Base-by-base conservation (phyloP, 2,329 filamentous ascomycete species). In the Fusarium cyanostomum region DNA sequence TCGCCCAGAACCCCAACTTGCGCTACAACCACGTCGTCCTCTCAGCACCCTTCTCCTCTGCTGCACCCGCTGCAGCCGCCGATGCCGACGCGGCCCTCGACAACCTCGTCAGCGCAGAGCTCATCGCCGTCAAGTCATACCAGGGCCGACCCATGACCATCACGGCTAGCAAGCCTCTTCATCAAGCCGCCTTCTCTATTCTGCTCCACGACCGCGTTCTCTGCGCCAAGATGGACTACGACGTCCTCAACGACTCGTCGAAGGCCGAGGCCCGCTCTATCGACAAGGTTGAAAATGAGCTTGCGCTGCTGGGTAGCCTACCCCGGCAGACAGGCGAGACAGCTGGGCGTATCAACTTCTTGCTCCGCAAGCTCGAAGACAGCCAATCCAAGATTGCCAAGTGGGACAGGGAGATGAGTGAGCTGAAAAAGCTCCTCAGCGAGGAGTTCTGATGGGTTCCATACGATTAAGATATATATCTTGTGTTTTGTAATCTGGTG, bases 21-120 rank as follows among this genome's bases (percentile, higher is more conserved):
- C 86, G 91, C 2, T 98, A 97, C 81, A 94, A 96, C 75, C 91
- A 96, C 71, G 82, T 97, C 3, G 80, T 97, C 0, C 84, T 97
- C 2, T 86, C 89, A 5, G 87, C 91, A 52, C 84, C 91, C 0
- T 96, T 96, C 18, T 80, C 81, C 0, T 86, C 86, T 1, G 74
- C 77, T 0, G 62, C 62, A 33, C 54, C 62, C 8, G 58, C 51
- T 10, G 46, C 44, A 21, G 83, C 82, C 1, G 74, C 84, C 2
- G 85, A 87, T 56, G 91, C 90, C 56, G 93, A 97, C 69, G 80
- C 83, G 1, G 91, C 91, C 0, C 82, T 99, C 11, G 91, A 92
- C 57, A 88, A 88, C 0, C 87, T 99, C 2, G 90, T 94, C 49
- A 90, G 92, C 71, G 88, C 91, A 0, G 95, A 98, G 74, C 86